Evolutionary conservation across 495 filamentous ascomycete genomes (phyloP).

Genomic region (Penicillium dipodomyicola): DNA sequence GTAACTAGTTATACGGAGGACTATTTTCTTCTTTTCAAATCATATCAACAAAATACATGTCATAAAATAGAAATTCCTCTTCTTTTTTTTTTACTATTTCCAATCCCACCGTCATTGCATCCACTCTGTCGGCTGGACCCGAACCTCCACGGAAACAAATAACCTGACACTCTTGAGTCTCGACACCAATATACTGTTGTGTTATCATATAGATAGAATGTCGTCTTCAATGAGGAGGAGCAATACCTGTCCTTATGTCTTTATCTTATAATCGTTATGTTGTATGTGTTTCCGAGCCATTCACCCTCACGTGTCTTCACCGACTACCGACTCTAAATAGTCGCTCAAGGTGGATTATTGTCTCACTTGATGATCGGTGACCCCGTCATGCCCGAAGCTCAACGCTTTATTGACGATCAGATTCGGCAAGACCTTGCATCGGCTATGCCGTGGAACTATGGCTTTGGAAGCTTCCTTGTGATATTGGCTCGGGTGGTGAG

Average conservation of each 20-base stretch:
- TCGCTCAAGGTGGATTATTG: slow-evolving; percentile 7
- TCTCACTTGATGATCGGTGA: slow-evolving; percentile 20
- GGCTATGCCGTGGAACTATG: background rate
- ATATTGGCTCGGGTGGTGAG: background rate
- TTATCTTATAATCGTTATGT: background rate
- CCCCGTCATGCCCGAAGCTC: slow-evolving; percentile 1
- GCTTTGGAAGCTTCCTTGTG: background rate
- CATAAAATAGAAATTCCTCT: background rate
- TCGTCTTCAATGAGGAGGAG: background rate
- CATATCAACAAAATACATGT: background rate
- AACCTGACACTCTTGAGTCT: background rate
- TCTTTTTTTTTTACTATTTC: background rate
- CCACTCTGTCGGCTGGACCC: background rate
- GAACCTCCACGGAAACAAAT: background rate
- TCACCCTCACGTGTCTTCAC: background rate
- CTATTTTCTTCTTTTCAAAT: background rate
- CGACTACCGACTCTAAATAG: background rate
- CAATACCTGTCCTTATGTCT: background rate
- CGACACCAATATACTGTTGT: background rate
- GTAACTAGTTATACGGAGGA: too few relatives aligned
- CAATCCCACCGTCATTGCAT: background rate
- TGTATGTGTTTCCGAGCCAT: too few relatives aligned
- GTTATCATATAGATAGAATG: too few relatives aligned
- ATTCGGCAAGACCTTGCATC: background rate
- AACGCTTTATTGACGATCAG: slow-evolving; percentile 1